Evolutionary conservation across 2,329 filamentous ascomycete species (phyloP), one percentile per base, ranked within the genome.

Genomic region (Cladophialophora exuberans): DNA sequence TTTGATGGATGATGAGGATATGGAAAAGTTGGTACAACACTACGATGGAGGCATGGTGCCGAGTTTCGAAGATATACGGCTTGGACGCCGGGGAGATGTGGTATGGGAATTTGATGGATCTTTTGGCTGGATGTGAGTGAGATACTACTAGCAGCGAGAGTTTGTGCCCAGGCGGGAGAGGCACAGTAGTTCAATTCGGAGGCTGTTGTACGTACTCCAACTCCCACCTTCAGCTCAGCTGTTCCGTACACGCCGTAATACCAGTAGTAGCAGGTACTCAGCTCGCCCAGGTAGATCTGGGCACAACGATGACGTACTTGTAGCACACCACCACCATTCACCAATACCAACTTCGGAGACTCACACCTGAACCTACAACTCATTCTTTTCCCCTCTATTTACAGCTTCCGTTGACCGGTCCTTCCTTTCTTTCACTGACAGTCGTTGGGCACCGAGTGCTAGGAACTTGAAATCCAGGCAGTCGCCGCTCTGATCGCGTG

Each of bases 11-110:
- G 89, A 94, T 46, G 82, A 87, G 65, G 92, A 92, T 65, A 96
- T 97, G 88, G 85, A 89, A 52, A 82, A 80, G 51, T 76, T 97
- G n/a, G 74, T 97, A 31, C 76, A 79, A n/a, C 92, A 86, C 69
- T 97, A 95, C 63, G 73, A 68, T 28, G 63, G 67, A 17, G 70
- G 69, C 20, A 65, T 66, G 6, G 68, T 77, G 17, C 74, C 75
- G 1, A 64, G 65, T 5, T 66, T 73, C 17, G 62, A 70, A 28
- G 65, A 71, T 48, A 65, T 76, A 33, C 69, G 71, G 30, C 61
- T 63, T 49, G 48, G 50, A 41, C 10, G 41, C 15, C 42, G 52
- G 13, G 48, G 33, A 7, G 56, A 62, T 42, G 57, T 63, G 11
- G 56, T 59, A n/a, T 65, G 62, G 61, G 55, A 62, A 22, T 65